phyloP scores from a whole-genome alignment of 805 yeast genomes.

The Schizosaccharomyces lindneri region DNA sequence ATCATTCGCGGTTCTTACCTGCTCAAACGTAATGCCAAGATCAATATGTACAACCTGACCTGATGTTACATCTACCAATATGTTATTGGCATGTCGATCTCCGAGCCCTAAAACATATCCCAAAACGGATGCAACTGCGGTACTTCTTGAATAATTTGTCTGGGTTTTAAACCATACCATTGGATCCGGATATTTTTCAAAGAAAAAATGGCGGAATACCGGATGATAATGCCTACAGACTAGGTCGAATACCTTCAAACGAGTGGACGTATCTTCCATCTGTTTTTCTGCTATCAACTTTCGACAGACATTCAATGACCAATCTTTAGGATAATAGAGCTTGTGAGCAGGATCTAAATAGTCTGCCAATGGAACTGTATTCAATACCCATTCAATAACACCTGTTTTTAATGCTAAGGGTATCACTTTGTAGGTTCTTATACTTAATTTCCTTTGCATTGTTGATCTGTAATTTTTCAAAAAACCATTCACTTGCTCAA shows the following conservation, averaged over 20 bases:
- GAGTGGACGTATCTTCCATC: conserved; percentile 15
- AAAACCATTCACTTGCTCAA: conserved; percentile 55
- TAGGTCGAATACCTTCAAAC: conserved; percentile 19
- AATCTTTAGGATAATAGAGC: conserved; percentile 17
- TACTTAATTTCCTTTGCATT: conserved; percentile 28
- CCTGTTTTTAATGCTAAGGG: conserved; percentile 80
- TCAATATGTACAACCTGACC: conserved; percentile 95
- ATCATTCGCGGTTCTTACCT: too few relatives aligned
- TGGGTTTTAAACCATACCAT: conserved; percentile 51
- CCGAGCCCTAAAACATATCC: conserved; percentile 83
- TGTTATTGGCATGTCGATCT: conserved; percentile 81
- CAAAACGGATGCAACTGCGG: conserved; percentile 64
- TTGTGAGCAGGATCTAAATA: conserved; percentile 40
- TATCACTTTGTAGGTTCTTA: conserved; percentile 69
- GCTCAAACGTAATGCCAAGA: conserved; percentile 88
- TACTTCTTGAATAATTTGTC: conserved; percentile 41
- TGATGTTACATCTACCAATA: conserved; percentile 47
- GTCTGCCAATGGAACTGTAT: conserved; percentile 48
- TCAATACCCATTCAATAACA: conserved; percentile 64
- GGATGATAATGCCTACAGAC: conserved; percentile 36
- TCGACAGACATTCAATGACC: conserved; percentile 35
- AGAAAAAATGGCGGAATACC: conserved; percentile 43
- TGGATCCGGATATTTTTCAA: conserved; percentile 37
- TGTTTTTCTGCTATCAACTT: conserved; percentile 36
- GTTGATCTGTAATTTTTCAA: conserved; percentile 32